Conservation (phyloP, 495 filamentous ascomycete species). For the Elaphomyces granulatus region DNA sequence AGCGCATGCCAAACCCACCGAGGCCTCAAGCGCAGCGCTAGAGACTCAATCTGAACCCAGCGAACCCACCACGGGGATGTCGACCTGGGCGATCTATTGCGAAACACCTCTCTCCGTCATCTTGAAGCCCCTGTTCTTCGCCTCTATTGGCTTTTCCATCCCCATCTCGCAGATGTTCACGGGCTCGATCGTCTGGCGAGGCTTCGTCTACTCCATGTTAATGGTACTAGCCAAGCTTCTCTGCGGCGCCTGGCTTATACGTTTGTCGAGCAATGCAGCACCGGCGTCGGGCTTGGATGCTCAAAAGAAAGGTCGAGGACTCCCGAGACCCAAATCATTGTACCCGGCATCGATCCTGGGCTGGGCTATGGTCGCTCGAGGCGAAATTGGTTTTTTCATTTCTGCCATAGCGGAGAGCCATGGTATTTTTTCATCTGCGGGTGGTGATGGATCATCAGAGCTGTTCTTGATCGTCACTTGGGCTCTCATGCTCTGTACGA, state of each 20-base stretch:
- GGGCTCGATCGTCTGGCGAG: slow-evolving; percentile 51
- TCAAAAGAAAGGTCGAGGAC: background rate
- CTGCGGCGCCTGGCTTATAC: slow-evolving; percentile 51
- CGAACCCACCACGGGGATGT: slow-evolving; percentile 15
- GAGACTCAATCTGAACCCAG: background rate
- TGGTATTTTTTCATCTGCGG: slow-evolving; percentile 34
- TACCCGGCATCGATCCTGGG: slow-evolving; percentile 46
- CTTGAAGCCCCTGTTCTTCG: slow-evolving; percentile 65
- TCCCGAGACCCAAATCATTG: slow-evolving; percentile 36
- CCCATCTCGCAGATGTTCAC: slow-evolving; percentile 57
- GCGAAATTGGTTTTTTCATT: slow-evolving; percentile 70
- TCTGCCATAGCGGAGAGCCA: slow-evolving; percentile 49
- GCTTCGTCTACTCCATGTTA: slow-evolving; percentile 52
- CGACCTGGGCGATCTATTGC: slow-evolving; percentile 45
- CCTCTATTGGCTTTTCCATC: slow-evolving; percentile 68
- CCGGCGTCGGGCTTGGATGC: too few species aligned
- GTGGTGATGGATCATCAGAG: slow-evolving; percentile 17
- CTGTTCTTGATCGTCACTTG: slow-evolving; percentile 55
- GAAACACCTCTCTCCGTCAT: slow-evolving; percentile 34
- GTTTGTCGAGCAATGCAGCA: slow-evolving; percentile 15
- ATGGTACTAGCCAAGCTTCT: slow-evolving; percentile 53
- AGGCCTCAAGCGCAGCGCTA: background rate
- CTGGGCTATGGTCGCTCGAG: slow-evolving; percentile 56
- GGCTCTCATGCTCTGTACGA: slow-evolving; percentile 63
- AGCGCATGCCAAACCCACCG: background rate